phyloP scores from a whole-genome alignment of 176 grass and related monocot genomes.

The Hyparrhenia diplandra region DNA sequence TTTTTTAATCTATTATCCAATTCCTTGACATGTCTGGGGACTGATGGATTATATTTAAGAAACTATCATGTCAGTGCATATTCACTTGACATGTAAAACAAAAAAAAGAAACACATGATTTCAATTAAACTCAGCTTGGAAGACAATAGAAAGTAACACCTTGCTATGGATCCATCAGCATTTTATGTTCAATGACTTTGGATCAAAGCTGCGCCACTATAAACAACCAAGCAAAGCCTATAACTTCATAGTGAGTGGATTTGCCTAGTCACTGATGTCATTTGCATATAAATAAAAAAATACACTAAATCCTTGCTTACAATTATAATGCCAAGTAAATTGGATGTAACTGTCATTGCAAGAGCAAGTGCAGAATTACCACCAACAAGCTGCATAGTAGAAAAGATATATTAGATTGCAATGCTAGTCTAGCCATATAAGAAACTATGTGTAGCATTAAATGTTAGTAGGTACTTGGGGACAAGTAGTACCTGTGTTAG shows the following conservation, averaged over 20 bases:
- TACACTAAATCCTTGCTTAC: slow-evolving; percentile 46
- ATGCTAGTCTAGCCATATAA: not conserved
- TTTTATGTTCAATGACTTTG: not conserved
- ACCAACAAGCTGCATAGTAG: slow-evolving; percentile 58
- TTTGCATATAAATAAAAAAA: not conserved
- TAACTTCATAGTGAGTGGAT: not conserved
- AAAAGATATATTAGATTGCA: slow-evolving; percentile 13
- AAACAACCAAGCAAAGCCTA: slow-evolving; percentile 2
- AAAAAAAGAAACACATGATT: not conserved
- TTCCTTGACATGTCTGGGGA: not conserved
- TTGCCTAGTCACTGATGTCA: not conserved
- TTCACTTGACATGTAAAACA: not conserved
- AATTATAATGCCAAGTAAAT: slow-evolving; percentile 87
- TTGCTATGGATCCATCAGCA: not conserved
- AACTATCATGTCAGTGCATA: not conserved
- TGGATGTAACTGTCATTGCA: slow-evolving; percentile 83
- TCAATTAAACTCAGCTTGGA: slow-evolving; percentile 4
- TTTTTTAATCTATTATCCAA: not conserved
- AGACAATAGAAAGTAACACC: not conserved
- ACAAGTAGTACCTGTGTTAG: slow-evolving; percentile 55
- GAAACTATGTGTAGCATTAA: not conserved
- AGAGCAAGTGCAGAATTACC: slow-evolving; percentile 86
- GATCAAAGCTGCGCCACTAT: not conserved
- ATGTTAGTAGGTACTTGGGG: not conserved
- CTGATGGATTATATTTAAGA: not conserved